Percentiles rank a stretch among this genome's conserved stretches.
These are phyloP conservation scores for Lophiostoma macrostomum DNA, from an alignment of 495 filamentous ascomycete genomes.

Conservation along the genomic window DNA sequence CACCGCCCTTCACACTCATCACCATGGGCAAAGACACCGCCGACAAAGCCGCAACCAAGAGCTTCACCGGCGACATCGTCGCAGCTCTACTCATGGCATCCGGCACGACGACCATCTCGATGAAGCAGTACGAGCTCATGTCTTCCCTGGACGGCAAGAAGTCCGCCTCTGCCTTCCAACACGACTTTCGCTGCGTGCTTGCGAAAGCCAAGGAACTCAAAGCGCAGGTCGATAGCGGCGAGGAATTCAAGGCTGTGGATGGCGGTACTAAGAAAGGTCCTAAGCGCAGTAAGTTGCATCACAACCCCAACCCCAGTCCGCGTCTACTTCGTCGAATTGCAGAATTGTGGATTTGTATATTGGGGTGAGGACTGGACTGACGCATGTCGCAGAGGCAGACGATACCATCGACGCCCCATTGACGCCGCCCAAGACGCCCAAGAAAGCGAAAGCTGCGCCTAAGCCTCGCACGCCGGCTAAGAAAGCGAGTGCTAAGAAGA, in stretches of 20 bases:
- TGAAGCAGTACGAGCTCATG: conserved; percentile 23
- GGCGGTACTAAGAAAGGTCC: conserved; percentile 18
- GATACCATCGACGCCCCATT: no score
- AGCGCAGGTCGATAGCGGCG: conserved; percentile 11
- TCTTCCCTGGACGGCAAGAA: conserved; percentile 23
- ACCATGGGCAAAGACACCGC: background rate
- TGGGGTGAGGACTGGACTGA: no score
- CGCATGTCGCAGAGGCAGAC: no score
- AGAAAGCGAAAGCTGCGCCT: conserved; percentile 6
- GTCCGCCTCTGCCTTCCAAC: conserved; percentile 20
- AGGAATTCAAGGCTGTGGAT: conserved; percentile 17
- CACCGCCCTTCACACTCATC: background rate
- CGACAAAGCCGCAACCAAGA: conserved; percentile 5
- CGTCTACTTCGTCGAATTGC: no score
- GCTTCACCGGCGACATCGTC: conserved; percentile 14
- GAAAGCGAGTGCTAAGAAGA: background rate
- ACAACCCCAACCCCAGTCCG: background rate
- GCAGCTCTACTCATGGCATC: conserved; percentile 14
- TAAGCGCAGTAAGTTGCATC: conserved; percentile 16
- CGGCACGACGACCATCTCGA: conserved; percentile 4
- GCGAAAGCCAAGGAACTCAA: conserved; percentile 27
- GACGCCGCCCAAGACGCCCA: conserved; percentile 3
- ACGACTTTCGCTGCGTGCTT: conserved; percentile 18
- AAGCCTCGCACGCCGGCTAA: background rate
- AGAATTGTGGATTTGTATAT: no score